A percentile compares a stretch with the other conserved stretches of the same genome.
These are phyloP conservation scores for Aspergillus hiratsukae DNA, from an alignment of 2,329 filamentous ascomycete species.

Conservation along the genomic window DNA sequence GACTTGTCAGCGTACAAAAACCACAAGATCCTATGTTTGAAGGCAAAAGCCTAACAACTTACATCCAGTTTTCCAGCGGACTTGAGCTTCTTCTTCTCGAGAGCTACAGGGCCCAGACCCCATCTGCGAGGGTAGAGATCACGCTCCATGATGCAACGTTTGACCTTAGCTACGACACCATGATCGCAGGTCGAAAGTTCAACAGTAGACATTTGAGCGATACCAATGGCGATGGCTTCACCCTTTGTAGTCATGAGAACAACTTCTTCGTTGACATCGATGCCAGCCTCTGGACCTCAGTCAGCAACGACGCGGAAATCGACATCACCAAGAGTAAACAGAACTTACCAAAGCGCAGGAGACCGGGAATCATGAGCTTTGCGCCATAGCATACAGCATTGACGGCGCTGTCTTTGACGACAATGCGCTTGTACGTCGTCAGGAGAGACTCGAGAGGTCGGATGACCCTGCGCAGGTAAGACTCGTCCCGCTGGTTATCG, in stretches of 20 bases:
- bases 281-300: conserved; percentile 64
- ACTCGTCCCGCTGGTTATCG: conserved; percentile 94
- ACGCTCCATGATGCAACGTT: conserved; percentile 99
- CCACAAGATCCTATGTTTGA: neutral
- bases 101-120: conserved; percentile 88
- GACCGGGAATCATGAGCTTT: conserved; percentile 96
- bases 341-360: conserved; percentile 76
- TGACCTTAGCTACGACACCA: conserved; percentile 96
- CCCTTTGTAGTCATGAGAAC: conserved; percentile 99
- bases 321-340: neutral
- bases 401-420: conserved; percentile 94
- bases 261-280: conserved; percentile 93
- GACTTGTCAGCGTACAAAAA: conserved; percentile 29
- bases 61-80: conserved; percentile 91
- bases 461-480: conserved; percentile 86
- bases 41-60: conserved; percentile 24
- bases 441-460: conserved; percentile 88
- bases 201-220: conserved; percentile 96
- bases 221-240: conserved; percentile 93
- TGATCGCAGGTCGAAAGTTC: conserved; percentile 97
- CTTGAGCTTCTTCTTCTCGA: conserved; percentile 99
- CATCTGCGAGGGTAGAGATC: conserved; percentile 95
- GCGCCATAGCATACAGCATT: conserved; percentile 98
- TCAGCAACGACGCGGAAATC: conserved; percentile 7
- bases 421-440: conserved; percentile 89